Base-by-base conservation (phyloP, 352 stramenopile genomes). In the Thalassiosira ordinaria region DNA sequence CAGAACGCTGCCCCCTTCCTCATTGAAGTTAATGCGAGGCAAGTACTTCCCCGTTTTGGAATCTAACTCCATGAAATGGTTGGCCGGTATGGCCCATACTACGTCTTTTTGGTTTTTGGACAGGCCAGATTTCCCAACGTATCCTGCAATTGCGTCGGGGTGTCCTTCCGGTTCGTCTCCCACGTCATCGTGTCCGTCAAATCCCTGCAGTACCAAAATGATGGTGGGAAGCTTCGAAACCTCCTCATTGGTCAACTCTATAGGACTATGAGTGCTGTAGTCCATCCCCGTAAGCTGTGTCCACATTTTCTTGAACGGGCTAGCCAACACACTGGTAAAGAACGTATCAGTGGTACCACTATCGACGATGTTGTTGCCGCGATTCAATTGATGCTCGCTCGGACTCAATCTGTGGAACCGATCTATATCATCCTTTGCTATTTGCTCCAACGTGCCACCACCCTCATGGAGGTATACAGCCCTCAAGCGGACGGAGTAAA, bases 281-380 rank as follows among this genome's bases (percentile, higher is more conserved):
- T 85, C 61, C n/a, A 26, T 80, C 52, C 85, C 84, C 9, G 84
- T 88, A 0, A 82, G 75, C 24, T 82, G 18, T 41, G 87, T 78
- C 87, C 88, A 96, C 0, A 78, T 78, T 13, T 78, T 78, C 51
- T 84, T 80, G 75, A 96, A 96, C n/a, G 81, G 76, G 9, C 68
- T 44, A 3, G 79, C 57, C 3, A 88, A 60, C 8, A 74, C 66
- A 9, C 77, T 84, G 22, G 92, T 83, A 8, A 96, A 66, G 57
- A 96, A 96, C 0, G 91, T 96, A 79, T 94, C 92, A 0, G 93
- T 97, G 0, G 93, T 96, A 22, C 93, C 93, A 31, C 73, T 91
- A 80, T 97, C 93, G 1, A 97, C 83, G 82, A 97, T 96, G 8
- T 11, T 27, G 27, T 91, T 88, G 11, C 91, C 76, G 13, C 55